Base-by-base conservation (phyloP, 1,284 basidiomycete genomes). In the Fistulina hepatica region DNA sequence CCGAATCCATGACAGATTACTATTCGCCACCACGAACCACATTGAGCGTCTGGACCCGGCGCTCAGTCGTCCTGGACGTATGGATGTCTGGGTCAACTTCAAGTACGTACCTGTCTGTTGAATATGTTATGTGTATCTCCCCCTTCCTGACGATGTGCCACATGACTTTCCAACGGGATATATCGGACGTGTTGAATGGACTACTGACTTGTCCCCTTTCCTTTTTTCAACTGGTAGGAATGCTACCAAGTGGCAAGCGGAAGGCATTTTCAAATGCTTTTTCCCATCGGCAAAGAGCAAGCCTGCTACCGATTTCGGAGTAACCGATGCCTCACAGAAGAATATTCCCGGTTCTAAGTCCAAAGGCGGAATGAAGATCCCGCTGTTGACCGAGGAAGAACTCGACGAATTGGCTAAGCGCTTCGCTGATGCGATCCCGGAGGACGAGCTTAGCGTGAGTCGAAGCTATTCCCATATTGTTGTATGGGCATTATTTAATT, bases 211-310 rank as follows among this genome's bases (percentile, higher is more conserved):
- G n/a, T n/a, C n/a, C n/a, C n/a, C n/a, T n/a, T n/a, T n/a, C n/a
- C n/a, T n/a, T n/a, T n/a, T n/a, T n/a, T n/a, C n/a, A n/a, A n/a
- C n/a, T n/a, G n/a, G n/a, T n/a, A n/a, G n/a, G 42, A 79, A 88
- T 51, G 85, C 86, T 6, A 85, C 80, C 6, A 85, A 81, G 53
- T 81, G 77, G 75, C 85, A 90, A 53, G 85, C 84, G 19, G 82
- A 86, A 58, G 83, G 81, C 37, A 84, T 88, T 54, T 91, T 88
- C 74, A 84, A 86, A 55, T 85, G 83, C 56, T 91, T 90, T 72
- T 90, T 89, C 76, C n/a, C 85, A 2, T 76, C 56, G 55, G 76
- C 73, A n/a, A n/a, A n/a, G n/a, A n/a, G n/a, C n/a, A n/a, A n/a
- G n/a, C n/a, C n/a, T n/a, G n/a, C n/a, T n/a, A n/a, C n/a, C n/a